Percentiles rank a stretch among this genome's conserved stretches.
These are phyloP conservation scores for Imleria badia DNA, from an alignment of 768 basidiomycete genomes.

Conservation along the genomic window DNA sequence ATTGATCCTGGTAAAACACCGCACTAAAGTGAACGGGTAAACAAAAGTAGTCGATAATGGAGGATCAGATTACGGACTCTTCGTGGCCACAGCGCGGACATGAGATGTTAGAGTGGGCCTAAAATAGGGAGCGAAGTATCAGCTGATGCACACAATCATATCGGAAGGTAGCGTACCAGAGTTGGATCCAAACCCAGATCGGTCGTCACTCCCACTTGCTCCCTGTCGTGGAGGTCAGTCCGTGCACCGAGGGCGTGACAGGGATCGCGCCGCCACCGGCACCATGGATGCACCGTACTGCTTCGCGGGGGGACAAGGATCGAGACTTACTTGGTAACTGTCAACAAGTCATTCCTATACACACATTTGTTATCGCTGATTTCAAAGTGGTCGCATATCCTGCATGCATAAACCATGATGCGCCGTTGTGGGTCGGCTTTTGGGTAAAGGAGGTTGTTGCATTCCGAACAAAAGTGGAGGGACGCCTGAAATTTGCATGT, in stretches of 20 bases:
- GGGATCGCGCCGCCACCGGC: slow-evolving; percentile 14
- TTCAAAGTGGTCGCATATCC: slow-evolving; percentile 88
- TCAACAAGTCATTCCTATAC: slow-evolving; percentile 90
- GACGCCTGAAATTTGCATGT: slow-evolving; percentile 53
- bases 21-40: slow-evolving; percentile 50
- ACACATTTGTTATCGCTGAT: slow-evolving; percentile 86
- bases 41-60: neutral
- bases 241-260: neutral
- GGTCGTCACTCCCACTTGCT: slow-evolving; percentile 88
- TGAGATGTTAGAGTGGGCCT: slow-evolving; percentile 82
- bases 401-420: slow-evolving; percentile 86
- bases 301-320: neutral
- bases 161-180: slow-evolving; percentile 48
- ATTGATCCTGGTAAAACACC: slow-evolving; percentile 96
- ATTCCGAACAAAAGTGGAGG: slow-evolving; percentile 90
- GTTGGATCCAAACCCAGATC: slow-evolving; percentile 90
- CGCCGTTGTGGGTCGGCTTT: slow-evolving; percentile 85
- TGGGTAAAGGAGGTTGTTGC: slow-evolving; percentile 93
- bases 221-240: slow-evolving; percentile 47
- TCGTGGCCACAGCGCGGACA: slow-evolving; percentile 83
- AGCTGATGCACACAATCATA: neutral
- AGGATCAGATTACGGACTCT: slow-evolving; percentile 56
- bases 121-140: neutral
- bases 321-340: slow-evolving; percentile 77
- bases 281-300: neutral